Conservation (phyloP, 805 yeast genomes). For the Clavispora phyllophila region DNA sequence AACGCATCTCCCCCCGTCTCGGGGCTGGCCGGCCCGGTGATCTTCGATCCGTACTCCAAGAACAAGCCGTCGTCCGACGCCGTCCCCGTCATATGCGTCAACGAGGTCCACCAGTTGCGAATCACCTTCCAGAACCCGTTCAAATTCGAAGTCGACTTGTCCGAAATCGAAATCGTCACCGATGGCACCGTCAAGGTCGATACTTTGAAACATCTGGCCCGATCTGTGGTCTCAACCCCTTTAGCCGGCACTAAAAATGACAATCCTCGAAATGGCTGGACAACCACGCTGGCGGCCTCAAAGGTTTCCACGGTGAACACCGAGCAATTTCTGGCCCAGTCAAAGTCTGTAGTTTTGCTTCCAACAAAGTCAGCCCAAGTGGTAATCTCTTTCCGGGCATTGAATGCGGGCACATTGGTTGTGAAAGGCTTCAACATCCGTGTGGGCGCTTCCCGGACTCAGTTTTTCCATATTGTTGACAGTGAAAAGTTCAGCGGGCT, state of each 20-base stretch:
- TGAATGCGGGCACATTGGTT: slow-evolving; percentile 42
- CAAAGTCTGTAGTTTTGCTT: slow-evolving; percentile 17
- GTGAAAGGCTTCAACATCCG: slow-evolving; percentile 50
- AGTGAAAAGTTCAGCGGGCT: slow-evolving; percentile 17
- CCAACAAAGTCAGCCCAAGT: slow-evolving; percentile 30
- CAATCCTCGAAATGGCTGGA: background rate
- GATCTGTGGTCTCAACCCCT: background rate
- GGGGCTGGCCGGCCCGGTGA: slow-evolving; percentile 3
- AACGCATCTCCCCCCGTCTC: slow-evolving; percentile 5
- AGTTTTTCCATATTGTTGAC: slow-evolving; percentile 39
- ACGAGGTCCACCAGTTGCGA: slow-evolving; percentile 54
- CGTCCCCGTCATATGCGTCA: slow-evolving; percentile 34
- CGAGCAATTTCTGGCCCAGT: background rate
- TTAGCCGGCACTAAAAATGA: background rate
- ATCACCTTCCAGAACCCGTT: slow-evolving; percentile 74
- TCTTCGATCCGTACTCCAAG: slow-evolving; percentile 50
- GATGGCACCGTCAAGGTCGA: slow-evolving; percentile 25
- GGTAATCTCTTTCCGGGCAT: slow-evolving; percentile 44
- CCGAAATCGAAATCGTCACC: slow-evolving; percentile 39
- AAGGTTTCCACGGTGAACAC: background rate
- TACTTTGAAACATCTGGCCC: slow-evolving; percentile 17
- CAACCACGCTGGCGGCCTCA: background rate
- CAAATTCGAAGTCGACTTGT: slow-evolving; percentile 63
- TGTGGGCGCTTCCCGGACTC: slow-evolving; percentile 46
- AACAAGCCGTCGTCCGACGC: slow-evolving; percentile 20